Evolutionary conservation across 805 yeast genomes (phyloP).

Genomic region (Candida schatavii): DNA sequence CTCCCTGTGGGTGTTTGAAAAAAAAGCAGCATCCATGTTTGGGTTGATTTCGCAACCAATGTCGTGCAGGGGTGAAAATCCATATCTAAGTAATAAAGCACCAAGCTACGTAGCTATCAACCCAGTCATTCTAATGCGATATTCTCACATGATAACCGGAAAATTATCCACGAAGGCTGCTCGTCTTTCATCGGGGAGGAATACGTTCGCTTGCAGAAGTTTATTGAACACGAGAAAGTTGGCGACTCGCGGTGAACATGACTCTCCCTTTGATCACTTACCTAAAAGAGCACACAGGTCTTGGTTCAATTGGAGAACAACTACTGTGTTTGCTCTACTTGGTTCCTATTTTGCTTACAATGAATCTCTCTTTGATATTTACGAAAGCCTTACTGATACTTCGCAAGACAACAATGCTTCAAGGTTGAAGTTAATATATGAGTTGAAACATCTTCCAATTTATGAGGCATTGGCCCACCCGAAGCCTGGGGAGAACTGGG

Average conservation of each 20-base stretch:
- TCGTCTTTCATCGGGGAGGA: background rate
- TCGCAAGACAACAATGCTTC: constrained; percentile 20
- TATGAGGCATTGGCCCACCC: constrained; percentile 46
- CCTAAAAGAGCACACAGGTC: constrained; percentile 17
- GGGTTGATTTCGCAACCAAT: no score
- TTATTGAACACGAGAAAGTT: background rate
- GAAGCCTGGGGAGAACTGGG: constrained; percentile 47
- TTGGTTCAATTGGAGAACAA: constrained; percentile 30
- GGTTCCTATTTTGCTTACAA: constrained; percentile 26
- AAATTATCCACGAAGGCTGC: background rate
- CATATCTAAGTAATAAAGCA: background rate
- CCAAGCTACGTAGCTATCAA: background rate
- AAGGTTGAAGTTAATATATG: constrained; percentile 40
- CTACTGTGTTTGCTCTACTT: constrained; percentile 15
- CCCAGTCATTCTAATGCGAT: background rate
- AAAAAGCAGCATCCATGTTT: no score
- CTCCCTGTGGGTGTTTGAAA: no score
- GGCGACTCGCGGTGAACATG: constrained; percentile 10
- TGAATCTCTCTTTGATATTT: constrained; percentile 23
- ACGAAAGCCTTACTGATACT: constrained; percentile 20
- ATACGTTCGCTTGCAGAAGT: background rate
- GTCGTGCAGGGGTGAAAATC: background rate
- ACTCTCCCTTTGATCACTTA: constrained; percentile 31
- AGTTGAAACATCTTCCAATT: constrained; percentile 48
- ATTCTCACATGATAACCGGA: background rate